These are phyloP conservation scores for Plasmodium falciparum DNA, from an alignment of 169 alveolate species.

Conservation along the genomic window DNA sequence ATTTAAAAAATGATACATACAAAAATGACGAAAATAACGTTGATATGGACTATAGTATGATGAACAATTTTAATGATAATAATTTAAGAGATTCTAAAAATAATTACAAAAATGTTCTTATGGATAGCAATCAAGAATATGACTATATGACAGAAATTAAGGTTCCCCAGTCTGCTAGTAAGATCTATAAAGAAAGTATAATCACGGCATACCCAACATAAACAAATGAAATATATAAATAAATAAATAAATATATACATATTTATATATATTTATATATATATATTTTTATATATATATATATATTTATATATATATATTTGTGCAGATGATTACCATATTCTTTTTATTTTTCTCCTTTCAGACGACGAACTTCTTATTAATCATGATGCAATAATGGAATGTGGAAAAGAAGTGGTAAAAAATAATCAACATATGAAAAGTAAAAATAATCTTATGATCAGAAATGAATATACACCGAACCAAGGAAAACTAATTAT, in stretches of 20 bases:
- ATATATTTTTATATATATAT: neutral
- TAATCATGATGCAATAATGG: too few species aligned
- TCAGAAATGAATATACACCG: too few species aligned
- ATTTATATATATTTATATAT: neutral
- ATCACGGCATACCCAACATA: too few species aligned
- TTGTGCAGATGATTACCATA: neutral
- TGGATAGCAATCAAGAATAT: neutral
- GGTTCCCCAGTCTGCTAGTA: too few species aligned
- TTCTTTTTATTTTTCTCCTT: too few species aligned
- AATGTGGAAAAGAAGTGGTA: too few species aligned
- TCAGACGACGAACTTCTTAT: too few species aligned
- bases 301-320: neutral
- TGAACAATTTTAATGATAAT: slow-evolving; percentile 2
- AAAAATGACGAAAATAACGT: slow-evolving; percentile 4
- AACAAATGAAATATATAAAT: neutral
- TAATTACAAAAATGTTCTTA: slow-evolving; percentile 17
- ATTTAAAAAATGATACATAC: neutral
- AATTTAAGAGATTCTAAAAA: slow-evolving; percentile 12
- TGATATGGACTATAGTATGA: neutral
- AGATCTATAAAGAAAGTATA: too few species aligned
- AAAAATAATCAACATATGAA: too few species aligned
- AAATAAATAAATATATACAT: neutral
- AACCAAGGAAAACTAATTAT: too few species aligned
- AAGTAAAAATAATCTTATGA: too few species aligned
- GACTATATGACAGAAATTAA: neutral